Conservation (phyloP, 1,139 yeast species). For the Nakaseomyces delphensis region DNA sequence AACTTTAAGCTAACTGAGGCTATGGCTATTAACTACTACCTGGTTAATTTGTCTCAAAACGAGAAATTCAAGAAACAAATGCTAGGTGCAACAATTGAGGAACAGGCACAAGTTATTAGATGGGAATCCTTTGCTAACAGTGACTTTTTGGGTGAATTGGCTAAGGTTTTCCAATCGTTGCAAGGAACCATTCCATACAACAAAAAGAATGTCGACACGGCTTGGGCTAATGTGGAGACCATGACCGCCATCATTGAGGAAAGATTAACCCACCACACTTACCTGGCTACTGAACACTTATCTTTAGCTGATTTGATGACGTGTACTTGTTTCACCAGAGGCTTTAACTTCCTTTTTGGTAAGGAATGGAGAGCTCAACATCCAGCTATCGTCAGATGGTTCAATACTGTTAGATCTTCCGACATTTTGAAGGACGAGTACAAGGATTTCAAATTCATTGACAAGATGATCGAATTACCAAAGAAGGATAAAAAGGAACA, state of each 20-base stretch:
- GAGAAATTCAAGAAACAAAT: conserved; percentile 31
- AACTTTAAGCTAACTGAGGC: conserved; percentile 70
- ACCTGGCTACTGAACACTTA: conserved; percentile 83
- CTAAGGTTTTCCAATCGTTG: conserved; percentile 37
- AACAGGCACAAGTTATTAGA: conserved; percentile 62
- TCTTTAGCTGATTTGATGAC: conserved; percentile 74
- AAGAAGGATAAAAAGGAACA: conserved; percentile 55
- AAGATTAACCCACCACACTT: conserved; percentile 69
- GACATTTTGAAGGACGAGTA: conserved; percentile 44
- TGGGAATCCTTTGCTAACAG: conserved; percentile 79
- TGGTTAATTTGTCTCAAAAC: conserved; percentile 27
- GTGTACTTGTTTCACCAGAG: conserved; percentile 54
- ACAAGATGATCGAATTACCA: conserved; percentile 66
- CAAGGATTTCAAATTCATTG: conserved; percentile 47
- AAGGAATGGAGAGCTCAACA: conserved; percentile 63
- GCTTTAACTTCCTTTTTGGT: conserved; percentile 63
- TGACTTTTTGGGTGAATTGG: conserved; percentile 48
- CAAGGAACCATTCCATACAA: conserved; percentile 56
- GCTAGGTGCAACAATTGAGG: conserved; percentile 56
- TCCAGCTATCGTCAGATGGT: conserved; percentile 84
- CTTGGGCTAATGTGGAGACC: conserved; percentile 35
- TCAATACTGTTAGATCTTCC: conserved; percentile 55
- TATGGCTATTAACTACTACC: conserved; percentile 55
- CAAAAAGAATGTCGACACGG: conserved; percentile 67
- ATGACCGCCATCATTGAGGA: conserved; percentile 45